Evolutionary conservation across 177 flowering plant genomes (phyloP).

Genomic region (Tripterygium wilfordii): DNA sequence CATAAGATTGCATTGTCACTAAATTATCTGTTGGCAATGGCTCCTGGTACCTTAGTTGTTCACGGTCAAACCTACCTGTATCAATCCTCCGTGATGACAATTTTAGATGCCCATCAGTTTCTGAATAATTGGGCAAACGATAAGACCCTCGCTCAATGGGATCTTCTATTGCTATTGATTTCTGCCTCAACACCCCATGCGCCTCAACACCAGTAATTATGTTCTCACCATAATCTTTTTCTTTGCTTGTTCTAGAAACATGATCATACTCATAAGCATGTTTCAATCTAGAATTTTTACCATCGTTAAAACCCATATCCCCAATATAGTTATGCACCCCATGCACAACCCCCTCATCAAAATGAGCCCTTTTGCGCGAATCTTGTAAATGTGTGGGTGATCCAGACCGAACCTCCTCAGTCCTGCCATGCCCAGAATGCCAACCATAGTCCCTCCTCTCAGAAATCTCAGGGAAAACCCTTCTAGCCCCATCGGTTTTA

Average conservation of each 20-base stretch:
- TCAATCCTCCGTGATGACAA: slow-evolving; percentile 1
- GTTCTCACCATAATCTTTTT: slow-evolving; percentile 17
- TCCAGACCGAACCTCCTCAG: slow-evolving; percentile 7
- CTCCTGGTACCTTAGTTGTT: slow-evolving; percentile 9
- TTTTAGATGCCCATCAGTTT: slow-evolving; percentile 9
- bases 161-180: slow-evolving; percentile 22
- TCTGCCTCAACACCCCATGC: slow-evolving; percentile 18
- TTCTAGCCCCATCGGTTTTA: slow-evolving; percentile 14
- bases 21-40: slow-evolving; percentile 9
- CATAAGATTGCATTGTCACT: slow-evolving; percentile 8
- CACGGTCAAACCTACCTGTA: slow-evolving; percentile 15
- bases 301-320: slow-evolving; percentile 5
- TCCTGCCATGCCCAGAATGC: slow-evolving; percentile 20
- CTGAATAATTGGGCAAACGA: slow-evolving; percentile 18
- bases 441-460: slow-evolving; percentile 35
- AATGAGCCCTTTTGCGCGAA: slow-evolving; percentile 16
- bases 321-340: slow-evolving; percentile 15
- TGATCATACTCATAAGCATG: slow-evolving; percentile 11
- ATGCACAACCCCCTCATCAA: slow-evolving; percentile 9
- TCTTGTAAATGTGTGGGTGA: slow-evolving; percentile 13
- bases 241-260: slow-evolving; percentile 15
- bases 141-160: slow-evolving; percentile 13
- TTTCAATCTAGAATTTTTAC: slow-evolving; percentile 11
- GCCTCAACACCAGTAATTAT: slow-evolving; percentile 18
- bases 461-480: slow-evolving; percentile 10